Conservation (phyloP, 441 rosid genomes). For the Pelargonium citronellum region DNA sequence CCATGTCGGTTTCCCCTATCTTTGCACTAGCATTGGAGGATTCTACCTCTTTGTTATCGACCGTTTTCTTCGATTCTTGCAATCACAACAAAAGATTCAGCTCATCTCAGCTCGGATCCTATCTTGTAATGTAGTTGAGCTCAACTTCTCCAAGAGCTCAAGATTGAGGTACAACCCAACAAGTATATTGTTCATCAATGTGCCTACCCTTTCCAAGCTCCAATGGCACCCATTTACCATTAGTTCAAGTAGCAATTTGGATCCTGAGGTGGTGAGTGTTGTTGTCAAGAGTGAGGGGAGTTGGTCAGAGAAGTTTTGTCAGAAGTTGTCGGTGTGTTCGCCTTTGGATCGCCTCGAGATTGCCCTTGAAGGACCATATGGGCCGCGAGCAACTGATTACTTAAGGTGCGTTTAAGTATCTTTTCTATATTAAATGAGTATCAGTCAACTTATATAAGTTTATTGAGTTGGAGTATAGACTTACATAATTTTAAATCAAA, state of each 20-base stretch:
- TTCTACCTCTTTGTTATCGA: conserved; percentile 61
- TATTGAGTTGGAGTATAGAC: no score
- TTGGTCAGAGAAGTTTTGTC: conserved; percentile 41
- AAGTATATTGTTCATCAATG: conserved; percentile 43
- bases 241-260: conserved; percentile 39
- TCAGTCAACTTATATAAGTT: no score
- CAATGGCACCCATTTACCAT: conserved; percentile 61
- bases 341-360: conserved; percentile 31
- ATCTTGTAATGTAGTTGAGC: conserved; percentile 42
- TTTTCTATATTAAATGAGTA: no score
- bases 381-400: conserved; percentile 31
- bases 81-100: conserved; percentile 41
- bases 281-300: conserved; percentile 43
- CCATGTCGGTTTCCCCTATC: conserved; percentile 49
- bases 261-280: conserved; percentile 39
- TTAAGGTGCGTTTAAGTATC: background rate
- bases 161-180: conserved; percentile 39
- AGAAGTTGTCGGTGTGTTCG: conserved; percentile 27
- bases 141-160: conserved; percentile 43
- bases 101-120: conserved; percentile 50
- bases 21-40: conserved; percentile 43
- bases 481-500: no score
- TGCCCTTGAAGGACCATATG: conserved; percentile 53
- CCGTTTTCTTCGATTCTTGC: conserved; percentile 55
- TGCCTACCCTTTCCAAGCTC: conserved; percentile 43